Conservation (phyloP, 2,329 filamentous ascomycete genomes). For the Phialemoniopsis sp. region DNA sequence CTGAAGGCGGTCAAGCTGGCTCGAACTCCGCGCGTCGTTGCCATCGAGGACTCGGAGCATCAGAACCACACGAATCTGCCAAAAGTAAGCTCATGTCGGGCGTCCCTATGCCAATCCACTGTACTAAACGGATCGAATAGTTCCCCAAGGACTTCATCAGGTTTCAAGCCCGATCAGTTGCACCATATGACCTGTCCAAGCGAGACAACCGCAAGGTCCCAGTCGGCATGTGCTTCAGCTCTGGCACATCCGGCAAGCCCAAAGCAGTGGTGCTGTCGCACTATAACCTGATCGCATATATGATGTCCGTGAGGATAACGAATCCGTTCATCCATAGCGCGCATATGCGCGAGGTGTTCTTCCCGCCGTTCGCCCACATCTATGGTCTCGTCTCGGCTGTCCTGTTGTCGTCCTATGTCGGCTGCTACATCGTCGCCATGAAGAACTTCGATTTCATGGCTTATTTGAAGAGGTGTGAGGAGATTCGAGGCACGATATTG, state of each 20-base stretch:
- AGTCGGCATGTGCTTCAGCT: constrained; percentile 14
- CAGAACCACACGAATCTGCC: no score
- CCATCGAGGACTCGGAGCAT: no score
- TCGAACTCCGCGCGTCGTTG: no score
- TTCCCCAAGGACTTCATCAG: background rate
- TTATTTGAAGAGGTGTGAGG: constrained; percentile 12
- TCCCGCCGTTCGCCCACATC: constrained; percentile 9
- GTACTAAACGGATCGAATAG: background rate
- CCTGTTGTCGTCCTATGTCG: constrained; percentile 13
- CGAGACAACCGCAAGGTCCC: constrained; percentile 10
- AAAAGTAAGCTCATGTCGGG: no score
- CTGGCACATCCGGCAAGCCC: constrained; percentile 13
- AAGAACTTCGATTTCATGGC: constrained; percentile 12
- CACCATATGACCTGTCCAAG: constrained; percentile 7
- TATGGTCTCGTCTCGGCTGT: constrained; percentile 17
- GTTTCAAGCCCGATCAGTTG: background rate
- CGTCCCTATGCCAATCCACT: background rate
- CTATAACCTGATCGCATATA: constrained; percentile 10
- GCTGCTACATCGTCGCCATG: constrained; percentile 8
- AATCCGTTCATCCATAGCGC: constrained; percentile 15
- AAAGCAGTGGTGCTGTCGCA: constrained; percentile 15
- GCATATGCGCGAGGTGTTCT: constrained; percentile 16
- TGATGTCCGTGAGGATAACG: no score
- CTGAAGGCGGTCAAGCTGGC: background rate
- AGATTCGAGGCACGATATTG: constrained; percentile 13